Evolutionary conservation across 805 yeast genomes (phyloP), one percentile per base, ranked within the genome.

Genomic region (Maudiozyma saulgeensis): DNA sequence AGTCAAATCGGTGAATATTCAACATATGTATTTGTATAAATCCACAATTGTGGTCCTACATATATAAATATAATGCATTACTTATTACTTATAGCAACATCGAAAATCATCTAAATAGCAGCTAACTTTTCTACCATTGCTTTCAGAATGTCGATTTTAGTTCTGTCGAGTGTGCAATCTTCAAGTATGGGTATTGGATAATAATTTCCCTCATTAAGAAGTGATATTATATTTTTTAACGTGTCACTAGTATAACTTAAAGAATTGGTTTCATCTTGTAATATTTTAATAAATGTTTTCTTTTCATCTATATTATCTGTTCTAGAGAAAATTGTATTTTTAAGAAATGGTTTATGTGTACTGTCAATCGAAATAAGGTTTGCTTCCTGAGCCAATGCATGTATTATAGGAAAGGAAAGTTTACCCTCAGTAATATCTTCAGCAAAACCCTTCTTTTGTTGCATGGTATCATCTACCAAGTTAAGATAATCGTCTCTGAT

Each of bases 401-500:
- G 93, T 16, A 90, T 76, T 2, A 90, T 80, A 0, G 96, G 96
- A 53, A 87, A 84, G 0, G 96, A 87, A 51, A 84, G 78, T 65
- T 89, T 90, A 0, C 96, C 96, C 63, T 90, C 96, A 0, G 88
- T 79, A 31, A 90, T 75, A 61, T 90, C 98, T 58, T 90, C 96
- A 47, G 87, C 80, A 53, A 77, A 77, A 2, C 95, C 96, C 73
- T 87, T 85, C 61, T 79, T 80, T n/a, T 69, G 67, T 50, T 79
- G 72, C 68, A 63, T 64, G 18, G 58, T 52, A 11, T 68, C 66
- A 23, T 70, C 72, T 25, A 74, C 73, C 47, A 90, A 66, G 59
- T 90, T 90, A 55, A 85, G 63, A 52, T 82, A 83, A 64, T 90
- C 98, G 63, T 90, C 97, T 54, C 85, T 75, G 43, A 90, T 77